A percentile compares a stretch with the other conserved stretches of the same genome.
Evolutionary conservation across 139 green algal genomes (phyloP).

Genomic region (Nannochloris sp.): DNA sequence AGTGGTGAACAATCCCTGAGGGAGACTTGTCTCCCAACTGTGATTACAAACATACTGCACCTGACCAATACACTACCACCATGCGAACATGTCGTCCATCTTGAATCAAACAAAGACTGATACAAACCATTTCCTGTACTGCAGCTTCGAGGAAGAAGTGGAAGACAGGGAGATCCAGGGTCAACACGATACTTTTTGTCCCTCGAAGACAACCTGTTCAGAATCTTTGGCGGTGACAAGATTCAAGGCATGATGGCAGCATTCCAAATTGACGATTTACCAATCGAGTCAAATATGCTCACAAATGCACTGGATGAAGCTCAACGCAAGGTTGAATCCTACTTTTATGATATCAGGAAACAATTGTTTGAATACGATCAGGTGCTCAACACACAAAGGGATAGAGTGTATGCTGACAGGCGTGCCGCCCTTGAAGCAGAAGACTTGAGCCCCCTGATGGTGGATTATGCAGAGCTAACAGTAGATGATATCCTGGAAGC

Average conservation of each 20-base stretch:
- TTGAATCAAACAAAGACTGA: background rate
- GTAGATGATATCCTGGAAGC: conserved; percentile 96
- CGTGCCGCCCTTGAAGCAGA: conserved; percentile 61
- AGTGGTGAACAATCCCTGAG: conserved; percentile 21
- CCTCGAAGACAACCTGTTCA: conserved; percentile 89
- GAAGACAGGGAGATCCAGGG: conserved; percentile 81
- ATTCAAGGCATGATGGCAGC: conserved; percentile 91
- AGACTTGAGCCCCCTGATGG: conserved; percentile 63
- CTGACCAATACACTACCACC: background rate
- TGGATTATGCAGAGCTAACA: conserved; percentile 90
- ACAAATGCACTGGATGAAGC: conserved; percentile 85
- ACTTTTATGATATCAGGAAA: conserved; percentile 98
- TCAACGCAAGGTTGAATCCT: conserved; percentile 93
- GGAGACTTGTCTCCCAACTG: background rate
- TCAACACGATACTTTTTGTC: conserved; percentile 90
- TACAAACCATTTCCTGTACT: background rate
- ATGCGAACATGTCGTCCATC: background rate
- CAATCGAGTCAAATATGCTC: conserved; percentile 96
- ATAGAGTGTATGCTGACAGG: conserved; percentile 86
- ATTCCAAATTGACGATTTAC: conserved; percentile 87
- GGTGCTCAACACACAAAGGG: conserved; percentile 95
- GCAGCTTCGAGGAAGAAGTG: conserved; percentile 30
- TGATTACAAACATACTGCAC: conserved; percentile 7
- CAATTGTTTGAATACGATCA: conserved; percentile 96
- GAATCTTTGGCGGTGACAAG: conserved; percentile 93